Conservation (phyloP, 176 grass and related monocot species). For the Oryza coarctata region DNA sequence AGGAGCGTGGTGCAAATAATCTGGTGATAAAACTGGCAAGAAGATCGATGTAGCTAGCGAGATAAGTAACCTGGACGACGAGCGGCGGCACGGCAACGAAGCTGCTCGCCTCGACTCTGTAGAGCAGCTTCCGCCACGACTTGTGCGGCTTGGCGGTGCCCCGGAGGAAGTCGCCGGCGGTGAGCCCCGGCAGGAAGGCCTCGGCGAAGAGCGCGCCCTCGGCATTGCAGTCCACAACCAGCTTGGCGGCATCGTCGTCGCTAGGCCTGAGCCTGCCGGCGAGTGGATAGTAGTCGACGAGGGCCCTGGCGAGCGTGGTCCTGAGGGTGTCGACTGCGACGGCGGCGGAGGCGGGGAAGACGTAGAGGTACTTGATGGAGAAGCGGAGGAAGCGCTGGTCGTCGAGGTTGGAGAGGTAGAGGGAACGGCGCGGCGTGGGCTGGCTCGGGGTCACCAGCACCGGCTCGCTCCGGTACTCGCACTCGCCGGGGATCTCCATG, state of each 20-base stretch:
- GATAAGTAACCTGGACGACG: conserved; percentile 63
- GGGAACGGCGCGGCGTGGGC: conserved; percentile 46
- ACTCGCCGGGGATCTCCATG: conserved; percentile 55
- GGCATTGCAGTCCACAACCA: conserved; percentile 80
- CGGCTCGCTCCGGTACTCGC: conserved; percentile 45
- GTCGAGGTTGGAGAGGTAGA: conserved; percentile 93
- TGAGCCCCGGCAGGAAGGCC: conserved; percentile 37
- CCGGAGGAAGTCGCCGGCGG: conserved; percentile 49
- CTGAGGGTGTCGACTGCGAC: conserved; percentile 41
- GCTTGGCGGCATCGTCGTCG: conserved; percentile 46
- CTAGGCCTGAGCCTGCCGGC: conserved; percentile 56
- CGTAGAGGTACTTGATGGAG: conserved; percentile 97
- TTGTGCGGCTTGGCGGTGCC: conserved; percentile 45
- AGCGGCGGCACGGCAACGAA: conserved; percentile 78
- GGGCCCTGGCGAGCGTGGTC: conserved; percentile 45
- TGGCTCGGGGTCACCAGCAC: conserved; percentile 48
- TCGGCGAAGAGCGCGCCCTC: conserved; percentile 77
- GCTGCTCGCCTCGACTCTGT: conserved; percentile 59
- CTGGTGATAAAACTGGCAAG: too few species aligned
- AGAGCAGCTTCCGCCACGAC: conserved; percentile 88
- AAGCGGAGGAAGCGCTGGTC: conserved; percentile 93
- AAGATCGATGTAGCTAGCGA: too few species aligned
- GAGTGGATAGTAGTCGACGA: conserved; percentile 87
- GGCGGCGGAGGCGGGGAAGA: conserved; percentile 36
- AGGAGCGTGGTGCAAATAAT: too few species aligned